Base-by-base conservation (phyloP, 169 alveolate genomes). In the Eimeria tenella region DNA sequence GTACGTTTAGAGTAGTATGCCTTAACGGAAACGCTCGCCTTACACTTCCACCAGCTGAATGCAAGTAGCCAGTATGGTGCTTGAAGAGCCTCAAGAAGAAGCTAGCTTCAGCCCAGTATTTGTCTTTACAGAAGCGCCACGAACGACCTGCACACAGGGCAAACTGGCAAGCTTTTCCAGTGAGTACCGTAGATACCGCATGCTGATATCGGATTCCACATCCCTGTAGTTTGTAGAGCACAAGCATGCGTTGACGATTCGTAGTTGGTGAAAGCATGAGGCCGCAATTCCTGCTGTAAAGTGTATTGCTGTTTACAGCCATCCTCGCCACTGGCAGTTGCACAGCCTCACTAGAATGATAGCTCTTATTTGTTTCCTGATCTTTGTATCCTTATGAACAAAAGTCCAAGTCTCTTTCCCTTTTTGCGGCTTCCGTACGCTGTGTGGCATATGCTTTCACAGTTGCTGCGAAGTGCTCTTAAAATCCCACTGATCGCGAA, bases 121-220 rank as follows among this genome's bases (percentile, higher is more conserved):
- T 75, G 90, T 55, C 25, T 31, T n/a, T 83, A 55, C 93, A 92
- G 95, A 87, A 92, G 77, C 68, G 65, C 77, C 95, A 92, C 70
- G 95, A 92, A 71, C 92, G 95, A 23, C 95, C 95, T 25, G 84
- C 92, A 5, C 93, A 81, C 71, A 77, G 89, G 31, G 95, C 95
- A 9, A 83, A 70, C 77, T 92, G 95, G 95, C 93, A 92, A 75
- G 71, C 71, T 58, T 82, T 92, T 17, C 88, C 93, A 71, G 95
- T 92, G 70, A 5, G 71, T 4, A 62, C 0, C 84, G 63, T 15
- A 13, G 81, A 19, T 31, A 31, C 42, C 42, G 2, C 42, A 31
- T 31, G 42, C 42, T 31, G 42, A 31, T 31, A 31, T 31, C 42
- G 42, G 2, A 31, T 0, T 31, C 42, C 42, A 31, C 42, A 31